Evolutionary conservation across 75 land plant species (phyloP), one percentile per base, ranked within the genome.

Genomic region (Gnetum montanum): DNA sequence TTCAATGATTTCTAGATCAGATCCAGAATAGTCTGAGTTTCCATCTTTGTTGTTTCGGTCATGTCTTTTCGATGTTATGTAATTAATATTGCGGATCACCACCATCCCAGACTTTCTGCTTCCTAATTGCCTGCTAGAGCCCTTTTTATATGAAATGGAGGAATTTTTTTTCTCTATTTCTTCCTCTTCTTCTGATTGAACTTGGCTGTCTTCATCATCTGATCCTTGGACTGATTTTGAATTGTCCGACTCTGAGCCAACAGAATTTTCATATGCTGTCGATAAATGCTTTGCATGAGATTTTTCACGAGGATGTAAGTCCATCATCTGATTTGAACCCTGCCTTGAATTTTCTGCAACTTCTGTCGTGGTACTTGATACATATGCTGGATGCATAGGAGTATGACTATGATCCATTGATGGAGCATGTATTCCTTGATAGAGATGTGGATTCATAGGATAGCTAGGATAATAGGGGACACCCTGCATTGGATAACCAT

Each of bases 31-130:
- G 13, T 60, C 80, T 36, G 77, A 67, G 31, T 58, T 26, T 19
- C 76, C 65, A 7, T 73, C 89, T 60, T 43, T 70, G 20, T 34
- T 69, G 16, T 61, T 70, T 49, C 50, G 36, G 41, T 66, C 54
- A 34, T 50, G 43, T 48, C 61, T 45, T 28, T 78, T 76, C 19
- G 90, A 61, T 62, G 88, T 66, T 10, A 82, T 73, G 55, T 94
- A 90, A 46, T 90, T 95, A 19, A 95, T 78, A 64, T 90, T 90
- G 19, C 82, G 73, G 49, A 90, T 86, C 6, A 95, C 88, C 44
- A 86, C 86, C 47, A 62, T 50, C 7, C 87, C 83, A 29, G 90
- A 69, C 20, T 76, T 61, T 54, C 79, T 86, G 50, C 63, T 70
- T 36, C 81, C 75, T 30, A 75, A 64, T 25, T 74, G 76, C 8